These are phyloP conservation scores for Leucoagaricus sp. DNA, from an alignment of 1,284 basidiomycete genomes.

Conservation along the genomic window DNA sequence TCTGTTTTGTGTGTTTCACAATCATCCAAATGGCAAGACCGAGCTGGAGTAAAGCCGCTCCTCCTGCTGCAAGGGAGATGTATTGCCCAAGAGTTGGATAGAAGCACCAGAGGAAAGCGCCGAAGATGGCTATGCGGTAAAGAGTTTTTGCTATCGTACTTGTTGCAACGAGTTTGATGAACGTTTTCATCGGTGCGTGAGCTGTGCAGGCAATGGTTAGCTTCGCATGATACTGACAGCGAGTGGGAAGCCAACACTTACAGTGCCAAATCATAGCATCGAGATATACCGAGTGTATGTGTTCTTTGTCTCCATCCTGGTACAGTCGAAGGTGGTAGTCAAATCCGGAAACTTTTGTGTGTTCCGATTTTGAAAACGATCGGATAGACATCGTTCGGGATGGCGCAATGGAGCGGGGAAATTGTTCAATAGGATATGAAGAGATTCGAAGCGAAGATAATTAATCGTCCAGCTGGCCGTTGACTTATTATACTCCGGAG, in stretches of 20 bases:
- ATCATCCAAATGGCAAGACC: background rate
- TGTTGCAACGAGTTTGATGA: background rate
- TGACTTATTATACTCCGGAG: background rate
- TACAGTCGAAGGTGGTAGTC: constrained; percentile 6
- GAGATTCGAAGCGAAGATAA: too few species aligned
- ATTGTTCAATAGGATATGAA: background rate
- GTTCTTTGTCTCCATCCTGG: background rate
- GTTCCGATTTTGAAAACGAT: background rate
- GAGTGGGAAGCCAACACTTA: background rate
- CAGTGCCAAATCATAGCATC: constrained; percentile 6
- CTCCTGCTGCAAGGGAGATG: background rate
- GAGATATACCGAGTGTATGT: constrained; percentile 1
- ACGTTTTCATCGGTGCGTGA: background rate
- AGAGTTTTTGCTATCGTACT: background rate
- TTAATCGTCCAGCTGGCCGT: too few species aligned
- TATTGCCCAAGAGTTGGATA: background rate
- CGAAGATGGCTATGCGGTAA: background rate
- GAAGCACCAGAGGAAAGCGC: background rate
- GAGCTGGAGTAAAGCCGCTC: background rate
- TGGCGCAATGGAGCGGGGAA: background rate
- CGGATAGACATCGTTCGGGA: background rate
- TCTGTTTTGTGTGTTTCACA: background rate
- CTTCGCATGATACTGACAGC: background rate
- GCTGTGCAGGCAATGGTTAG: background rate
- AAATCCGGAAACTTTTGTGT: background rate